Evolutionary conservation across 2,329 filamentous ascomycete genomes (phyloP), one percentile per base, ranked within the genome.

Genomic region (Fusarium luffae): DNA sequence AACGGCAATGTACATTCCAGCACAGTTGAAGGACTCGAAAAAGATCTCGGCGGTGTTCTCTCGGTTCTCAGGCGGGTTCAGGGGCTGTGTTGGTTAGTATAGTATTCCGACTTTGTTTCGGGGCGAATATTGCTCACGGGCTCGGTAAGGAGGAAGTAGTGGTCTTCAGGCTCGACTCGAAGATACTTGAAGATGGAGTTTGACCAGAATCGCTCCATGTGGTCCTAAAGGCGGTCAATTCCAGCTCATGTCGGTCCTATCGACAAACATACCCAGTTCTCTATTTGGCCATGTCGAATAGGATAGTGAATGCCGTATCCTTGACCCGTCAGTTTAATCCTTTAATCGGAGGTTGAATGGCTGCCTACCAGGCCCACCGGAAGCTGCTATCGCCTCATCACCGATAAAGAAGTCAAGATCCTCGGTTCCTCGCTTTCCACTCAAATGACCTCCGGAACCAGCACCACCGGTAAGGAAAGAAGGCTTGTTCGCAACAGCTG

Each of bases 101-200:
- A 18, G 18, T 54, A 37, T 30, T 28, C 47, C 46, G 25, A 25
- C 23, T 43, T 63, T 56, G 34, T 28, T 42, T 28, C 13, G 9
- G 48, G 63, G 76, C 46, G 42, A 32, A 18, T 43, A 16, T 48
- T 59, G 58, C 90, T 79, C 88, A 97, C 94, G 64, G 96, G 96
- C 80, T 99, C 96, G 66, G 96, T 99, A 64, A 99, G 90, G 68
- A 99, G 90, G 82, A 99, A 99, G 85, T 97, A 94, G 82, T 99
- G 96, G 79, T 99, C 96, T 83, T 99, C 96, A 30, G 96, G 96
- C 83, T 99, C 96, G 73, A 99, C 96, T 76, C 96, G 90, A 55
- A 99, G 88, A 79, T 99, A 99, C 82, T 99, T 99, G 89, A 99
- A 99, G 83, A 99, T 99, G 69, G 96, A 99, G 85, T 98, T 98